Evolutionary conservation across 805 yeast genomes (phyloP), one percentile per base, ranked within the genome.

Genomic region (Cyberlindnera americana): DNA sequence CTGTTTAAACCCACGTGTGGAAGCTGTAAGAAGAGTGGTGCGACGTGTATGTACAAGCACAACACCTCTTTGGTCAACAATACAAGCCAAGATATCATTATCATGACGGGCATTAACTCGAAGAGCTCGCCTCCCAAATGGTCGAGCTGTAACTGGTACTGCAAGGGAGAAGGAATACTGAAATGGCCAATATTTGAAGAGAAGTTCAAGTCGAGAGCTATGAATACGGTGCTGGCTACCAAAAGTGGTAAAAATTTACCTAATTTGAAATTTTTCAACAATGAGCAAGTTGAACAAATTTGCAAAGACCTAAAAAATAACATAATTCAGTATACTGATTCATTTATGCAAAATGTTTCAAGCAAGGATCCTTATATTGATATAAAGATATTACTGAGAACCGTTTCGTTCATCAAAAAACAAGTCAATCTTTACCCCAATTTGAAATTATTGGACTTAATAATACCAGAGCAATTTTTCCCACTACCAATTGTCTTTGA

Each of bases 1-100:
- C 65, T 72, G 41, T 49, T 35, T 9, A 64, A 59, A 35, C 78
- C 78, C 1, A 50, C 57, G 1, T 73, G 78, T 53, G 70, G 73
- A 1, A 43, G 62, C n/a, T 73, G 78, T 43, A 5, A 19, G 4
- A 53, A 48, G 33, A 43, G 35, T 19, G 44, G 45, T 3, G 26
- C 41, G 4, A 30, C 31, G 2, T 54, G 59, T 40, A 24, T 39
- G 13, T 54, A 53, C 36, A 35, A 56, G 28, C 14, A 38, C 9
- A 33, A 4, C 35, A 33, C 13, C 22, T 14, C 14, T 27, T 13
- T 21, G 6, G 19, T 6, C 21, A 13, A 14, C 16, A 21, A 21
- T n/a, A 15, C 16, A 16, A 28, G 22, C 6, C 46, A 38, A 12
- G 38, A 31, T 10, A 24, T 46, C 3, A 25, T 44, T 1, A 33